These are phyloP conservation scores for Microthlaspi erraticum DNA, from an alignment of 345 rosid genomes.

Conservation along the genomic window DNA sequence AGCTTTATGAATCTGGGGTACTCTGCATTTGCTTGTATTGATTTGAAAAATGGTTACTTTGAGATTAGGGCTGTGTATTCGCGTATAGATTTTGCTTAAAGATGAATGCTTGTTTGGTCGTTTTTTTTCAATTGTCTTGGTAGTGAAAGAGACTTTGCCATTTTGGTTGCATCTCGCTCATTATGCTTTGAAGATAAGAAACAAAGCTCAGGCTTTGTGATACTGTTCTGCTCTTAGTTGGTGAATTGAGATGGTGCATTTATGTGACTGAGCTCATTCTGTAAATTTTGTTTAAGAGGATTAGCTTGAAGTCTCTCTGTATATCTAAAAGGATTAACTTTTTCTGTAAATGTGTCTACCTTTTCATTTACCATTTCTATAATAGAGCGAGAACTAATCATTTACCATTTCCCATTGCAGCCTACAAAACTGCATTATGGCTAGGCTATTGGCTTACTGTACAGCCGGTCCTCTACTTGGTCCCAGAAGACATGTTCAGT, in stretches of 20 bases:
- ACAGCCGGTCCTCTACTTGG: conserved; percentile 52
- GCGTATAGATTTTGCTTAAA: conserved; percentile 14
- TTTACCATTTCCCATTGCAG: conserved; percentile 50
- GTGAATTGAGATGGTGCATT: not conserved
- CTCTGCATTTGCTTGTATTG: conserved; percentile 29
- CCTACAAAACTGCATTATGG: conserved; percentile 53
- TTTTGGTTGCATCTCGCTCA: not conserved
- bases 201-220: not conserved
- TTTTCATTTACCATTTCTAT: conserved; percentile 12
- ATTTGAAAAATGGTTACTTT: conserved; percentile 20
- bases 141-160: too few species aligned
- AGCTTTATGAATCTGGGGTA: conserved; percentile 11
- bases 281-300: conserved; percentile 2
- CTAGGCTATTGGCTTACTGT: conserved; percentile 65
- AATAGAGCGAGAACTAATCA: conserved; percentile 14
- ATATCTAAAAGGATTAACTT: not conserved
- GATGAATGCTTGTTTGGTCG: not conserved
- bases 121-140: too few species aligned
- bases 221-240: not conserved
- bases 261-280: conserved; percentile 3
- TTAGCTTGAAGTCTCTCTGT: not conserved
- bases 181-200: conserved; percentile 5
- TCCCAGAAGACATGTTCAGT: conserved; percentile 48
- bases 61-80: conserved; percentile 35
- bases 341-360: not conserved